Percentiles rank a stretch among this genome's conserved stretches.
Conservation (phyloP, 495 filamentous ascomycete species). For the Neurospora sp. region DNA sequence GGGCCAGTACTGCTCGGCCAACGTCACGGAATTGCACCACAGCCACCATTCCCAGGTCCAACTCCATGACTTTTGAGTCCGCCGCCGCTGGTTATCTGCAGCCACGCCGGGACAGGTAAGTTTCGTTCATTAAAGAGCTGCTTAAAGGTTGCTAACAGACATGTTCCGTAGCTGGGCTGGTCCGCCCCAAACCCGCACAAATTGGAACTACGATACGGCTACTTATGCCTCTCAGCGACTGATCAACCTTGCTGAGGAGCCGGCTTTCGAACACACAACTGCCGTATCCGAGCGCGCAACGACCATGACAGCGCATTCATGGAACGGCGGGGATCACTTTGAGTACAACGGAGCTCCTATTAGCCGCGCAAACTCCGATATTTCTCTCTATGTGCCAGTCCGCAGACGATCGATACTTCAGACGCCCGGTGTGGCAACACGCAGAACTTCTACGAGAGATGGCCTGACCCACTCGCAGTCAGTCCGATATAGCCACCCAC, state of each 20-base stretch:
- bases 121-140: background rate
- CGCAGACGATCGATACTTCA: slow-evolving; percentile 35
- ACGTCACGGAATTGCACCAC: slow-evolving; percentile 5
- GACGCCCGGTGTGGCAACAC: slow-evolving; percentile 39
- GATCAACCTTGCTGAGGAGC: slow-evolving; percentile 28
- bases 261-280: slow-evolving; percentile 19
- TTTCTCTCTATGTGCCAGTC: slow-evolving; percentile 38
- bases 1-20: slow-evolving; percentile 9
- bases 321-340: slow-evolving; percentile 12
- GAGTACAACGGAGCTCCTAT: slow-evolving; percentile 25
- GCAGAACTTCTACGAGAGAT: slow-evolving; percentile 14
- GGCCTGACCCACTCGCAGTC: slow-evolving; percentile 8
- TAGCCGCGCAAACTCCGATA: slow-evolving; percentile 29
- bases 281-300: slow-evolving; percentile 25
- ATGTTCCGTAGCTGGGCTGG: slow-evolving; percentile 11
- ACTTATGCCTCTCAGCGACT: slow-evolving; percentile 35
- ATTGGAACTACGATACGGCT: slow-evolving; percentile 30
- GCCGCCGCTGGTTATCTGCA: slow-evolving; percentile 19
- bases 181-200: slow-evolving; percentile 21
- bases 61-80: slow-evolving; percentile 27
- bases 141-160: slow-evolving; percentile 5
- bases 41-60: slow-evolving; percentile 15
- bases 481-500: slow-evolving; percentile 26
- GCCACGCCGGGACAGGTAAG: slow-evolving; percentile 15
- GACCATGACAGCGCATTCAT: slow-evolving; percentile 25